Conservation (phyloP, 139 green algal genomes). For the Chlorella sp. region DNA sequence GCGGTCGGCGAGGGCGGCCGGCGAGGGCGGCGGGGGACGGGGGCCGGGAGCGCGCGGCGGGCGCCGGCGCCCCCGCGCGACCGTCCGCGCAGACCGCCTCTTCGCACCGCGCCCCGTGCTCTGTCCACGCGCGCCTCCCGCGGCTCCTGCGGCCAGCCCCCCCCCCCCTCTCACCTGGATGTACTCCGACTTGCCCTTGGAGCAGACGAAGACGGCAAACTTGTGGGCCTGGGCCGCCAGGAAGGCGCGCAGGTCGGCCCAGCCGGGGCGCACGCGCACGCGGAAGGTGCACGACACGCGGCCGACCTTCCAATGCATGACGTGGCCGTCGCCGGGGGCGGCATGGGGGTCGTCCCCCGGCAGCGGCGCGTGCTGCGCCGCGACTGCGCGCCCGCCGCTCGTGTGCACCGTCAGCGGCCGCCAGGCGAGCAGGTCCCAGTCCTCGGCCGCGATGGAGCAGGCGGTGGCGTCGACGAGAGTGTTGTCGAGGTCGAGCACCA, state of each 20-base stretch:
- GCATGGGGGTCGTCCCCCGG: slow-evolving; percentile 4
- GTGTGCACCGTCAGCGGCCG: slow-evolving; percentile 24
- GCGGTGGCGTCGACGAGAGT: slow-evolving; percentile 37
- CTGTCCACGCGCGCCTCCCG: too few species aligned
- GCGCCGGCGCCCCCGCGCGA: too few species aligned
- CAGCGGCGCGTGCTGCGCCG: slow-evolving; percentile 32
- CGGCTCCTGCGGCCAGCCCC: too few species aligned
- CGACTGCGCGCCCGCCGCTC: slow-evolving; percentile 9
- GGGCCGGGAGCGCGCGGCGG: too few species aligned
- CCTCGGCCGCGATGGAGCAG: slow-evolving; percentile 7
- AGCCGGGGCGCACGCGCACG: slow-evolving; percentile 39
- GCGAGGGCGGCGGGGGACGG: too few species aligned
- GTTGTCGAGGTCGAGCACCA: slow-evolving; percentile 41
- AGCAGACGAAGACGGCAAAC: slow-evolving; percentile 40
- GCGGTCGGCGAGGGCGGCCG: too few species aligned
- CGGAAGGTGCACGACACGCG: slow-evolving; percentile 35
- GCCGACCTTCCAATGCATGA: slow-evolving; percentile 41
- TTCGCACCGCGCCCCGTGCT: too few species aligned
- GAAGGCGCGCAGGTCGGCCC: slow-evolving; percentile 28
- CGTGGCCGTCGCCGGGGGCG: slow-evolving; percentile 7
- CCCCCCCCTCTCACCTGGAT: too few species aligned
- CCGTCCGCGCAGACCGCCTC: too few species aligned
- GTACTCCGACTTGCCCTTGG: slow-evolving; percentile 50
- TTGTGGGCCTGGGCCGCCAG: slow-evolving; percentile 18
- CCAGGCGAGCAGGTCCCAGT: slow-evolving; percentile 40